Evolutionary conservation across 331 rosid genomes (phyloP).

Genomic region (Ulmus americana): DNA sequence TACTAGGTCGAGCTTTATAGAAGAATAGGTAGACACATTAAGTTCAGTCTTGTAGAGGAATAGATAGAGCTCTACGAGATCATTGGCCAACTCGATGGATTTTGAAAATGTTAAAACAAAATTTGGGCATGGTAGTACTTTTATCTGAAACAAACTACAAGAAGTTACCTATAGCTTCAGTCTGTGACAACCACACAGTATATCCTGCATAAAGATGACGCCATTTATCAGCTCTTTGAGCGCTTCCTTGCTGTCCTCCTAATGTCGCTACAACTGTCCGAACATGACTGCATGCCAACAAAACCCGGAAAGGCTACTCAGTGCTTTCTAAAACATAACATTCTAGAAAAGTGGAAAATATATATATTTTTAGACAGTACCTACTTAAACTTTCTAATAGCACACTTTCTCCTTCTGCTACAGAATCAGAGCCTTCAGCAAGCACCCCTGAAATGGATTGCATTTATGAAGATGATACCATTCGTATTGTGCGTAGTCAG

Average conservation of each 20-base stretch:
- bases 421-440: constrained; percentile 65
- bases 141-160: constrained; percentile 9
- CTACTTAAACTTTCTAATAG: constrained; percentile 85
- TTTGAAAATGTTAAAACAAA: not conserved
- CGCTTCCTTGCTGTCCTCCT: constrained; percentile 69
- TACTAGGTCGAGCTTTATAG: not conserved
- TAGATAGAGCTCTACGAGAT: too few species aligned
- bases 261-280: constrained; percentile 72
- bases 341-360: not conserved
- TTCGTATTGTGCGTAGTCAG: not conserved
- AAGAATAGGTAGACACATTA: not conserved
- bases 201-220: constrained; percentile 83
- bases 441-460: constrained; percentile 64
- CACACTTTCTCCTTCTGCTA: constrained; percentile 65
- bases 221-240: constrained; percentile 63
- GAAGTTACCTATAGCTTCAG: constrained; percentile 59
- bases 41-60: not conserved
- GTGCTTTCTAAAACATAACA: not conserved
- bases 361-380: constrained; percentile 31
- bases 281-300: constrained; percentile 53
- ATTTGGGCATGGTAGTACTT: not conserved
- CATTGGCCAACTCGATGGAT: not conserved
- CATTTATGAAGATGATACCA: constrained; percentile 27
- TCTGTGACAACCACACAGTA: constrained; percentile 78
- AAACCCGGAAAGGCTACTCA: constrained; percentile 7